Percentiles rank a stretch among this genome's conserved stretches.
Evolutionary conservation across 2,329 filamentous ascomycete genomes (phyloP).

Genomic region (Hymenoscyphus linearis): DNA sequence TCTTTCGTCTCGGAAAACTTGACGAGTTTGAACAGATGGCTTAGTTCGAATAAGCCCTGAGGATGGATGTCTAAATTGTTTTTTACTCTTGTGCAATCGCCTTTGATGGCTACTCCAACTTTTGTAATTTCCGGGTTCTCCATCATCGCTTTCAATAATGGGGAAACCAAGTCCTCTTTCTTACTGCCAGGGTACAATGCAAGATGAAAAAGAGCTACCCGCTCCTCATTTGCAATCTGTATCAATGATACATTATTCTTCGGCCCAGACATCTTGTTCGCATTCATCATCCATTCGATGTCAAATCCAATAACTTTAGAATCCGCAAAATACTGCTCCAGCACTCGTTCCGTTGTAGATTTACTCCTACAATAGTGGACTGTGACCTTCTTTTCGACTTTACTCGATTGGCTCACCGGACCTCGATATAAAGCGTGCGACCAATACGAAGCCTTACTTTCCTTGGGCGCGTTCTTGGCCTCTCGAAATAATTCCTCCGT

Average conservation of each 20-base stretch:
- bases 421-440: slow-evolving; percentile 62
- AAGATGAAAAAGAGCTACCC: slow-evolving; percentile 77
- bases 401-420: slow-evolving; percentile 31
- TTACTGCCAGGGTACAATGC: slow-evolving; percentile 51
- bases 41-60: slow-evolving; percentile 71
- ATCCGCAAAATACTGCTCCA: slow-evolving; percentile 58
- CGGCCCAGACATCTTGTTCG: slow-evolving; percentile 41
- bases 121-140: slow-evolving; percentile 67
- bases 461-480: slow-evolving; percentile 43
- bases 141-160: slow-evolving; percentile 65
- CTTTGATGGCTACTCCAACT: slow-evolving; percentile 69
- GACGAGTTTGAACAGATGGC: slow-evolving; percentile 74
- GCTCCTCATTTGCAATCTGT: slow-evolving; percentile 72
- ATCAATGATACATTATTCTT: slow-evolving; percentile 74
- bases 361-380: slow-evolving; percentile 74
- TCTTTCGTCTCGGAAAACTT: slow-evolving; percentile 51
- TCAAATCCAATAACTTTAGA: slow-evolving; percentile 80
- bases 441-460: slow-evolving; percentile 55
- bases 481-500: slow-evolving; percentile 40
- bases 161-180: slow-evolving; percentile 56
- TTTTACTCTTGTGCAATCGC: slow-evolving; percentile 62
- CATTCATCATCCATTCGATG: slow-evolving; percentile 70
- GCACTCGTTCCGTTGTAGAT: slow-evolving; percentile 60
- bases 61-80: slow-evolving; percentile 61
- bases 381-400: slow-evolving; percentile 47